These are phyloP conservation scores for Umbelopsis sp. DNA, from an alignment of 192 early-diverging fungal species.

Conservation along the genomic window DNA sequence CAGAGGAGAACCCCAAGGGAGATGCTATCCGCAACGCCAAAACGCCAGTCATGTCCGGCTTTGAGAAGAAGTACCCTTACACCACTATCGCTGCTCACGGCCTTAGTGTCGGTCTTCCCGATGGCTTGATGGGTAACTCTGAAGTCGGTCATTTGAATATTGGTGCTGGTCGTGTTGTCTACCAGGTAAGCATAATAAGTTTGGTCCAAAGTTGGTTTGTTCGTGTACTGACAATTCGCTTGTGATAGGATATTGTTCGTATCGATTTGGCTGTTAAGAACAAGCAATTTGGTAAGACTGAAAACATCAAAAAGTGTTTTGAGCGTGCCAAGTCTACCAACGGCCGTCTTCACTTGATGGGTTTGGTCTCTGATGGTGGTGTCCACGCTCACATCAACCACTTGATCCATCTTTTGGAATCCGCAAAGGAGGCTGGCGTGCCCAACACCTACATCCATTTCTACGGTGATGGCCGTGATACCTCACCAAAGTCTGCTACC, in stretches of 20 bases:
- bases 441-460: conserved; percentile 92
- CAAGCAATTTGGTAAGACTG: conserved; percentile 75
- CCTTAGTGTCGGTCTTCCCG: conserved; percentile 92
- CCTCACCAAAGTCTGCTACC: conserved; percentile 83
- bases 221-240: not conserved
- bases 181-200: conserved; percentile 67
- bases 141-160: conserved; percentile 99
- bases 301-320: conserved; percentile 80
- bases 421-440: conserved; percentile 84
- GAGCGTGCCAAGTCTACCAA: conserved; percentile 82
- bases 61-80: conserved; percentile 76
- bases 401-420: conserved; percentile 77
- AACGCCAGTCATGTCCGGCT: conserved; percentile 89
- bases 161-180: conserved; percentile 98
- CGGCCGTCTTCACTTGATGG: conserved; percentile 91
- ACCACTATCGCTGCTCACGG: conserved; percentile 92
- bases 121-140: conserved; percentile 99
- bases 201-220: not conserved
- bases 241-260: conserved; percentile 89
- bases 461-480: conserved; percentile 98
- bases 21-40: conserved; percentile 93
- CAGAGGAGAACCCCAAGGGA: conserved; percentile 67
- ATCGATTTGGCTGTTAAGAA: conserved; percentile 93
- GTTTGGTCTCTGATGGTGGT: conserved; percentile 97
- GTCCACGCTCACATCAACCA: conserved; percentile 97